Conservation (phyloP, 352 stramenopile genomes). For the Globisporangium spinosum region DNA sequence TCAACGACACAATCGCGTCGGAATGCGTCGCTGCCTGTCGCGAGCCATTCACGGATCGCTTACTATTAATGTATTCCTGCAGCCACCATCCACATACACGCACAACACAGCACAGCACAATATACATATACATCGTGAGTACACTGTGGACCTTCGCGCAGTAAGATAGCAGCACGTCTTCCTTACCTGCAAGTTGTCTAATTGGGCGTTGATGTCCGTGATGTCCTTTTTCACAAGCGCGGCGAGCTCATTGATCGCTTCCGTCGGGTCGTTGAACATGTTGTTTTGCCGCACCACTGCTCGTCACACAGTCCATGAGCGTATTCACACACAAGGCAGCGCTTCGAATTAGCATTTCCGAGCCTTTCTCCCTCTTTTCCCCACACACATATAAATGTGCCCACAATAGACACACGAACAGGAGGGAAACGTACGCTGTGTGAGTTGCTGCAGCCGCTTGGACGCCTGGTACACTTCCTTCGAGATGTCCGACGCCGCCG, state of each 20-base stretch:
- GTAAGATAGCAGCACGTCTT: neutral
- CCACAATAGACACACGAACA: neutral
- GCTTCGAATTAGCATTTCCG: neutral
- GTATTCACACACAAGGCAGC: neutral
- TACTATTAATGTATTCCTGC: constrained; percentile 73
- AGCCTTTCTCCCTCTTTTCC: neutral
- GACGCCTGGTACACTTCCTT: constrained; percentile 81
- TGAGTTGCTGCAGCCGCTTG: constrained; percentile 77
- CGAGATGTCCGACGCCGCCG: constrained; percentile 72
- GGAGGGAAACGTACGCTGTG: constrained; percentile 44
- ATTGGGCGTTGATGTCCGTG: constrained; percentile 81
- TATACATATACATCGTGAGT: neutral
- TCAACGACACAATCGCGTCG: constrained; percentile 77
- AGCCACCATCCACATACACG: neutral
- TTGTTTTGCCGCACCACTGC: constrained; percentile 85
- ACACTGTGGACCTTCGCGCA: neutral
- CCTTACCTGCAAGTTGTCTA: constrained; percentile 75
- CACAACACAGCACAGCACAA: neutral
- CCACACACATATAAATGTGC: neutral
- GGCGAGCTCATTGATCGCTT: constrained; percentile 80
- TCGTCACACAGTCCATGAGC: neutral
- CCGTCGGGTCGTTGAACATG: constrained; percentile 87
- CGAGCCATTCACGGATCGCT: constrained; percentile 51
- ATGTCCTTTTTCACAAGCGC: constrained; percentile 86
- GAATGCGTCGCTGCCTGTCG: constrained; percentile 75